Conservation (phyloP, 176 grass and related monocot species). For the Chloris gayana region DNA sequence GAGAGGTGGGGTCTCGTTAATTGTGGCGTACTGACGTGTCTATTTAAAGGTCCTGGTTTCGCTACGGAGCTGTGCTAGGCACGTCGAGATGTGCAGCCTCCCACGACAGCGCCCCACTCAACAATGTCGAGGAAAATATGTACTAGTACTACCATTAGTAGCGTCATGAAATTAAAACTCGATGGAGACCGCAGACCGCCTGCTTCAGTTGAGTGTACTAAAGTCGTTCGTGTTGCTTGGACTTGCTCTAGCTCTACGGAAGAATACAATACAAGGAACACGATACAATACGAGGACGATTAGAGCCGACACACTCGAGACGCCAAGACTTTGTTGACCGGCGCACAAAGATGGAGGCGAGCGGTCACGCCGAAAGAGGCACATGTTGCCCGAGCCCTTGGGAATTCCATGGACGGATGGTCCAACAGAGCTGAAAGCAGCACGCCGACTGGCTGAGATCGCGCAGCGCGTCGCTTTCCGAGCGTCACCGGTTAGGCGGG, state of each 20-base stretch:
- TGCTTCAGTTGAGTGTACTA: neutral
- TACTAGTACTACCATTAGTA: too few relatives aligned
- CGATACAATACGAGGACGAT: neutral
- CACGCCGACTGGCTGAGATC: neutral
- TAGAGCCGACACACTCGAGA: neutral
- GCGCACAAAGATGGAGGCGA: neutral
- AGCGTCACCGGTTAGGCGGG: conserved; percentile 13
- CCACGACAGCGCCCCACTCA: neutral
- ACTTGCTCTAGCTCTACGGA: neutral
- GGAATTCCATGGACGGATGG: conserved; percentile 11
- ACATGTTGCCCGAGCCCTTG: neutral
- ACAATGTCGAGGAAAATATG: neutral
- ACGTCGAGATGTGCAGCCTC: conserved; percentile 15
- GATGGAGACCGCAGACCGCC: neutral
- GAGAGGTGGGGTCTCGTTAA: neutral
- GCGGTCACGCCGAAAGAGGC: neutral
- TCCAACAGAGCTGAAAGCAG: conserved; percentile 15
- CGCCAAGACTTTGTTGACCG: conserved; percentile 1
- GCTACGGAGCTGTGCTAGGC: conserved; percentile 19
- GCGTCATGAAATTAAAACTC: neutral
- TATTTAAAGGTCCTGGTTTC: conserved; percentile 30
- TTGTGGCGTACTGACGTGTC: conserved; percentile 13
- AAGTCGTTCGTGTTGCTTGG: too few relatives aligned
- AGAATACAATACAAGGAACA: neutral
- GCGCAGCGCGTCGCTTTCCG: neutral